Evolutionary conservation across 371 early-diverging fungal species (phyloP).

Genomic region (Rhizopus sp.): DNA sequence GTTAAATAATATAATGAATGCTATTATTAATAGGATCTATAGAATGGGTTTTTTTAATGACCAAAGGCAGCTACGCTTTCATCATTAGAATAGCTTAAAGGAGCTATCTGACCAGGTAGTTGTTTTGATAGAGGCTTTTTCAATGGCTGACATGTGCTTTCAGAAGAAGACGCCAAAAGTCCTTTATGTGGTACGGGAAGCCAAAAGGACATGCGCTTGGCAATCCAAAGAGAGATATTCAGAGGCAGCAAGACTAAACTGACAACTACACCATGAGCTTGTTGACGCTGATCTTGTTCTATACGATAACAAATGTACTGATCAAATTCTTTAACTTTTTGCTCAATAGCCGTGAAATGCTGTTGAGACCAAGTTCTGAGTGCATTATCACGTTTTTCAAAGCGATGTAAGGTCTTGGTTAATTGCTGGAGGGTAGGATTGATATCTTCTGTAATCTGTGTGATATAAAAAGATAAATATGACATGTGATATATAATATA

Average conservation of each 20-base stretch:
- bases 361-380: constrained; percentile 62
- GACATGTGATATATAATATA: constrained; percentile 5
- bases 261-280: constrained; percentile 31
- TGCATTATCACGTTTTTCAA: constrained; percentile 59
- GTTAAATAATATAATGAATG: no score
- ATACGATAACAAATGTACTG: constrained; percentile 56
- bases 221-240: constrained; percentile 43
- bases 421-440: constrained; percentile 51
- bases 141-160: no score
- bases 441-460: constrained; percentile 35
- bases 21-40: no score
- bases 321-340: constrained; percentile 62
- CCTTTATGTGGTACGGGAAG: constrained; percentile 12
- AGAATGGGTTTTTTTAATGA: no score
- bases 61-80: no score
- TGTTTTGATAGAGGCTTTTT: neutral
- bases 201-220: constrained; percentile 31
- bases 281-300: constrained; percentile 50
- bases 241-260: constrained; percentile 43
- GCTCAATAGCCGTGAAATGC: constrained; percentile 52
- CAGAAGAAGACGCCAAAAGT: neutral
- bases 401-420: constrained; percentile 57
- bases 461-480: neutral
- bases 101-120: no score
- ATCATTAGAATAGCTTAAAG: no score